These are phyloP conservation scores for Boletus fagicola DNA, from an alignment of 768 basidiomycete species.

Conservation along the genomic window DNA sequence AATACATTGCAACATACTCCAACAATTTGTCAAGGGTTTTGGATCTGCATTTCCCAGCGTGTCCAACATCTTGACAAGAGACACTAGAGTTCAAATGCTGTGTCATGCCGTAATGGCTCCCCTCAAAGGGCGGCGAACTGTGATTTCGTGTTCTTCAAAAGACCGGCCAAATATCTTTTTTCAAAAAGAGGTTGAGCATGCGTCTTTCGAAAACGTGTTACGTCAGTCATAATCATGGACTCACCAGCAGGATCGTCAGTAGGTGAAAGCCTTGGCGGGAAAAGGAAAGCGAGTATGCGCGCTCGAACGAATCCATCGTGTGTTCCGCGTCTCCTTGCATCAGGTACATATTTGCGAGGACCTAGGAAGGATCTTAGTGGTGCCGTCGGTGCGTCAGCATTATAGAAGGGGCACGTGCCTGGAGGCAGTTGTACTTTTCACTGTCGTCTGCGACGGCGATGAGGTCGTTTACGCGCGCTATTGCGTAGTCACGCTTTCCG, in stretches of 20 bases:
- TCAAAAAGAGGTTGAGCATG: neutral
- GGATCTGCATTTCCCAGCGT: too few species aligned
- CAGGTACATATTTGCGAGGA: neutral
- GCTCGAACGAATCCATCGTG: neutral
- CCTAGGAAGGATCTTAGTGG: neutral
- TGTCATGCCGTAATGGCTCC: neutral
- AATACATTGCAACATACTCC: too few species aligned
- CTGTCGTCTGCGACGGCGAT: neutral
- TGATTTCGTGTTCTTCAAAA: slow-evolving; percentile 10
- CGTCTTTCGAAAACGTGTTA: neutral
- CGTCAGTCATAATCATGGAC: too few species aligned
- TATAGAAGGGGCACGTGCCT: neutral
- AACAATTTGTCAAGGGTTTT: too few species aligned
- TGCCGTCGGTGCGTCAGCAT: too few species aligned
- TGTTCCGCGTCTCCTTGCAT: neutral
- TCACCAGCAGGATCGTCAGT: neutral
- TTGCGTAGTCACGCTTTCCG: neutral
- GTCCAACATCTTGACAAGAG: too few species aligned
- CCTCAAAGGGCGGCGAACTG: neutral
- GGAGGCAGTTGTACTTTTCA: neutral
- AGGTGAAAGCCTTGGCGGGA: neutral
- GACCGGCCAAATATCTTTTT: slow-evolving; percentile 1
- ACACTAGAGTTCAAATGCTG: too few species aligned
- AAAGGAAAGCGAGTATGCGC: neutral
- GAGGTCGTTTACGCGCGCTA: neutral